Evolutionary conservation across 2,329 filamentous ascomycete species (phyloP), one percentile per base, ranked within the genome.

Genomic region (Stylonectria norvegica): DNA sequence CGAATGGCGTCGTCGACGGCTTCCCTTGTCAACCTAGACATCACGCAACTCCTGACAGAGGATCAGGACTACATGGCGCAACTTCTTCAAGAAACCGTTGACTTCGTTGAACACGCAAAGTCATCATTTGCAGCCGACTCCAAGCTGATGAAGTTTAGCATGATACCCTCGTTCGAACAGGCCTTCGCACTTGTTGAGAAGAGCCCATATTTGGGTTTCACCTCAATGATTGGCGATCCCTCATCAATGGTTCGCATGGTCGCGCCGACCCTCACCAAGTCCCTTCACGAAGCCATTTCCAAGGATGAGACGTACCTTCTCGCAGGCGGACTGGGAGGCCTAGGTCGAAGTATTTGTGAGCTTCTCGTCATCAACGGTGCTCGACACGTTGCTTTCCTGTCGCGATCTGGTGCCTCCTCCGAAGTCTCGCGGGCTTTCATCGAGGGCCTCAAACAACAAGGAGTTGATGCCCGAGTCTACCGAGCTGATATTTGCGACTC

Each of bases 301-400:
- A 38, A 50, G 2, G 56, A 66, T 5, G 65, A 60, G 1, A 73
- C 75, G 1, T 83, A 82, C 40, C 52, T 82, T 3, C 58, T 83
- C 4, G 67, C 70, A 4, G 79, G 79, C 12, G 76, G 77, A 1
- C 65, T 79, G 0, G 76, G 78, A 12, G 79, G 78, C 9, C 64
- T 83, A 1, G 79, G 78, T 1, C 66, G 68, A 22, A 72, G 68
- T 47, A 71, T 81, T 25, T 70, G 76, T 2, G 62, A 67, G 38
- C 66, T 76, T 38, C 64, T 83, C 39, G 62, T 66, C n/a, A 52
- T 57, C 4, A 68, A 71, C 10, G 79, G 79, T 1, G 79, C 70
- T 2, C 67, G 62, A 14, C 60, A 76, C 40, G 48, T 83, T 6
- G 70, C 72, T 2, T 75, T 80, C 32, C 48, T 81, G 1, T 79